phyloP scores from a whole-genome alignment of 345 rosid genomes.

The Garcia nutans region DNA sequence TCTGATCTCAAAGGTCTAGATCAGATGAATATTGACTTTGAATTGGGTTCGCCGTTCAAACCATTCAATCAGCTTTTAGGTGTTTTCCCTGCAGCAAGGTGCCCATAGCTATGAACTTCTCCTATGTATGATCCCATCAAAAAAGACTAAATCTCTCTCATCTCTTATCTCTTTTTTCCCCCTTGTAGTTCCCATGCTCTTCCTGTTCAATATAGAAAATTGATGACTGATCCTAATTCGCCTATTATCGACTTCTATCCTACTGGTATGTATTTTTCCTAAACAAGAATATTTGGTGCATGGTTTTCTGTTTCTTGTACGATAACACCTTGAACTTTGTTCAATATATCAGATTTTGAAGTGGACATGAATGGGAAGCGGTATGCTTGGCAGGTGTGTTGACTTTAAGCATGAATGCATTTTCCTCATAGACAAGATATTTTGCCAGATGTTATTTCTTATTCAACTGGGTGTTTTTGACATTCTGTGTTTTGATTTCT shows the following conservation, averaged over 20 bases:
- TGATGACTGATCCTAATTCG: slow-evolving; percentile 87
- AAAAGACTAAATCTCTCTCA: slow-evolving; percentile 15
- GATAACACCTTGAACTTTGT: slow-evolving; percentile 15
- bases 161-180: background rate
- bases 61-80: slow-evolving; percentile 94
- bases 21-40: slow-evolving; percentile 62
- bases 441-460: background rate
- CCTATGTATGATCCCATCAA: background rate
- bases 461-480: background rate
- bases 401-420: slow-evolving; percentile 11
- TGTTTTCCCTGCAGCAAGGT: slow-evolving; percentile 98
- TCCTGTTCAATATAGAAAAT: slow-evolving; percentile 64
- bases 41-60: slow-evolving; percentile 77
- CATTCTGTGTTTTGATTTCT: background rate
- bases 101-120: slow-evolving; percentile 9
- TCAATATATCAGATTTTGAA: slow-evolving; percentile 63
- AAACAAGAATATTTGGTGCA: slow-evolving; percentile 7
- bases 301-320: slow-evolving; percentile 13
- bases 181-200: slow-evolving; percentile 87
- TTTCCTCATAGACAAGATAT: background rate
- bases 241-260: slow-evolving; percentile 92
- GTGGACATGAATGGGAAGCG: slow-evolving; percentile 96
- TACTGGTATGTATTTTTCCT: slow-evolving; percentile 44
- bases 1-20: slow-evolving; percentile 85
- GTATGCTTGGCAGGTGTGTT: slow-evolving; percentile 79